Base-by-base conservation (phyloP, 331 rosid species). In the Ulmus americana region DNA sequence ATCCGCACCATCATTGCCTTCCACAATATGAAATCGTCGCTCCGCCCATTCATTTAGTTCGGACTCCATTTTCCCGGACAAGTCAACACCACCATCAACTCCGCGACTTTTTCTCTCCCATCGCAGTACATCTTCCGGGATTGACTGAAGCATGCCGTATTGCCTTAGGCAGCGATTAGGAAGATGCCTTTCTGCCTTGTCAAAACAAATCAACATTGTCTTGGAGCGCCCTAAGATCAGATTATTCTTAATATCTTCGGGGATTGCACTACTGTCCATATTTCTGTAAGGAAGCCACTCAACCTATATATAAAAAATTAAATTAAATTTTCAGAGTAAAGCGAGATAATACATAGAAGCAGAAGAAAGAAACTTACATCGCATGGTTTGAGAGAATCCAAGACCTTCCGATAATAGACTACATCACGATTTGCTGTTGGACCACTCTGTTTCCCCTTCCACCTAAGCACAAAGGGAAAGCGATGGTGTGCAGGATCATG, bases 101-200 rank as follows among this genome's bases (percentile, higher is more conserved):
- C 99, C 99, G 20, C 99, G 86, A 61, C 97, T 90, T 72, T 94
- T 94, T 83, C 99, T 87, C 80, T 94, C 99, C 99, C 99, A 94
- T 14, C 83, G 91, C 60, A 76, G 84, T 69, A 94, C 97, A 65
- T 90, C 87, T 70, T 85, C 96, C 1, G 99, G 97, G 76, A 94
- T 85, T 15, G 96, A 76, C 75, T 94, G 99, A 78, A 70, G 82
- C 86, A 79, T 79, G 71, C 97, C 95, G 46, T 90, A 90, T 68
- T 90, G 97, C 82, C 99, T 81, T 22, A 90, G 75, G 79, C 96
- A 90, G 59, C 97, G 95, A 71, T 85, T 73, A 44, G 98, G 97
- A 52, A 94, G 95, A 82, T 94, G 99, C 75, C 97, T 83, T 80
- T 94, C 99, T 9, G 99, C 99, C 88, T 94, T 94, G 83, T 94